Evolutionary conservation across 768 basidiomycete genomes (phyloP).

Genomic region (Exsudoporus frostii): DNA sequence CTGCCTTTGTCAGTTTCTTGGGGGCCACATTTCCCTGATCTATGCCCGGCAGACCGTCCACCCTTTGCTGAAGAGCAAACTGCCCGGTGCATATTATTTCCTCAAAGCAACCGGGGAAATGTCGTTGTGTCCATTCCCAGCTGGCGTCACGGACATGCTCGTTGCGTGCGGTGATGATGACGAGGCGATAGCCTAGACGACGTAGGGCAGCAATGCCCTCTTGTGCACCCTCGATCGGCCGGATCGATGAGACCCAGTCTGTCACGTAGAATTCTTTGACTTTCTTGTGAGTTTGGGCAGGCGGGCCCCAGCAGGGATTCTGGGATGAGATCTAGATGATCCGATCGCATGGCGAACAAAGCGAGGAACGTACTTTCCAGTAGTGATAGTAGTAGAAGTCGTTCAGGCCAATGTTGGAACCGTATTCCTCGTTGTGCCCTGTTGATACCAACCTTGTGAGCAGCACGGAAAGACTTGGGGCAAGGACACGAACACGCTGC

Average conservation of each 20-base stretch:
- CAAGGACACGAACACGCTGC: constrained; percentile 44
- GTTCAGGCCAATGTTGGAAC: constrained; percentile 50
- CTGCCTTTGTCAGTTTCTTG: constrained; percentile 67
- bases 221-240: constrained; percentile 57
- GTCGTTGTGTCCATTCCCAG: constrained; percentile 61
- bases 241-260: constrained; percentile 42
- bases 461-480: not conserved
- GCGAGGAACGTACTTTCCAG: constrained; percentile 53
- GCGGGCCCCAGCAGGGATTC: constrained; percentile 61
- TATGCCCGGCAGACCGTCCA: constrained; percentile 6
- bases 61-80: constrained; percentile 49
- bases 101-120: constrained; percentile 64
- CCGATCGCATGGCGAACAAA: not conserved
- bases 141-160: constrained; percentile 53
- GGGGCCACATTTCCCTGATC: constrained; percentile 36
- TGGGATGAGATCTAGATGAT: constrained; percentile 16
- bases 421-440: constrained; percentile 69
- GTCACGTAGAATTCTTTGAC: constrained; percentile 58
- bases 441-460: not conserved
- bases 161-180: constrained; percentile 75
- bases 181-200: constrained; percentile 61
- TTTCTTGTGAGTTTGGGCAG: constrained; percentile 54
- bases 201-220: constrained; percentile 55
- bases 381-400: constrained; percentile 73
- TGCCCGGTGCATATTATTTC: constrained; percentile 72